Evolutionary conservation across 257 asterid genomes (phyloP).

Genomic region (Primulina eburnea): DNA sequence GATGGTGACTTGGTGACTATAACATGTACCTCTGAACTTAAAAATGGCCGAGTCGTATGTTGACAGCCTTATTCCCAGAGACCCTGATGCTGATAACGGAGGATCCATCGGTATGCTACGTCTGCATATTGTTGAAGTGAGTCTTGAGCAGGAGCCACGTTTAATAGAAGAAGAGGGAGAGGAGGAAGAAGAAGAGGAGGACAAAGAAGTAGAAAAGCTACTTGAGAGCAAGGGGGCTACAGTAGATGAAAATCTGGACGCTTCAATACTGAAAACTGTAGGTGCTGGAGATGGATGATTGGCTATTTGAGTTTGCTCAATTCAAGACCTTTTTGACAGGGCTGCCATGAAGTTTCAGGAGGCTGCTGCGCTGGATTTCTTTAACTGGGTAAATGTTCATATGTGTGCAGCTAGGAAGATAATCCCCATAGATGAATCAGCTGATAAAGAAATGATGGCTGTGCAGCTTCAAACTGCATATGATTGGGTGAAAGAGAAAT

Average conservation of each 20-base stretch:
- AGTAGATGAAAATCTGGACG: slow-evolving; percentile 50
- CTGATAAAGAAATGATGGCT: slow-evolving; percentile 4
- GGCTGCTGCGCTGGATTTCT: slow-evolving; percentile 19
- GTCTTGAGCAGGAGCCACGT: slow-evolving; percentile 97
- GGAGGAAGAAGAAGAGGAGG: no score
- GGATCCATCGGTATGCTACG: slow-evolving; percentile 59
- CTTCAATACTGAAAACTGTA: slow-evolving; percentile 44
- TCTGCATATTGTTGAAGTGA: slow-evolving; percentile 88
- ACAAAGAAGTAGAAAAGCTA: slow-evolving; percentile 28
- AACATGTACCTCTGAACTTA: slow-evolving; percentile 73
- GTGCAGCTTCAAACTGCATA: slow-evolving; percentile 1
- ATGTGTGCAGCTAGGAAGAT: slow-evolving; percentile 23
- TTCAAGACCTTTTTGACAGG: slow-evolving; percentile 8
- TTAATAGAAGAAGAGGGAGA: slow-evolving; percentile 54
- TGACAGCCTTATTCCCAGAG: slow-evolving; percentile 45
- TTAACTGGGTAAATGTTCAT: slow-evolving; percentile 27
- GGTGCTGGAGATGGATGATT: slow-evolving; percentile 74
- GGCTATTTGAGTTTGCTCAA: slow-evolving; percentile 22
- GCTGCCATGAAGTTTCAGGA: slow-evolving; percentile 23
- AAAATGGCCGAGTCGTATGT: slow-evolving; percentile 68
- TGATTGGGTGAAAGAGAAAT: slow-evolving; percentile 23
- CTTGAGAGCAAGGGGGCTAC: slow-evolving; percentile 26
- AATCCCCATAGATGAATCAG: background rate
- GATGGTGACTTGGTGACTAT: slow-evolving; percentile 90
- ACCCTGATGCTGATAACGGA: slow-evolving; percentile 44